phyloP scores from a whole-genome alignment of 2,329 filamentous ascomycete species.

The Cercospora zeina region DNA sequence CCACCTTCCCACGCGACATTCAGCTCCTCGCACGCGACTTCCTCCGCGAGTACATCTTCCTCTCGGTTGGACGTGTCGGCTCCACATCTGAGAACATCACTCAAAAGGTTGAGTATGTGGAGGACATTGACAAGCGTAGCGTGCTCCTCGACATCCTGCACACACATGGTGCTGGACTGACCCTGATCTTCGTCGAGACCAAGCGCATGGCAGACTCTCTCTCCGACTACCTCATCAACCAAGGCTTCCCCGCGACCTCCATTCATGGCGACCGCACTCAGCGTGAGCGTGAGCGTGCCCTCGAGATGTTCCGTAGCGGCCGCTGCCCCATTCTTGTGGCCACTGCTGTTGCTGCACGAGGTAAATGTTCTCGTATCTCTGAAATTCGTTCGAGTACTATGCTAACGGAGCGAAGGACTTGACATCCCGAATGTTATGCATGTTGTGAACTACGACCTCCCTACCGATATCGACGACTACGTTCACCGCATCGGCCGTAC shows the following conservation, averaged over 20 bases:
- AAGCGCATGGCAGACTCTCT: constrained; percentile 99
- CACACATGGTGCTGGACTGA: constrained; percentile 85
- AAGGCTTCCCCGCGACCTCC: constrained; percentile 95
- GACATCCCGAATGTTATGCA: constrained; percentile 97
- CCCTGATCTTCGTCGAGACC: constrained; percentile 97
- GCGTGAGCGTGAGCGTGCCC: constrained; percentile 94
- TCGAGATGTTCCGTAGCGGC: constrained; percentile 95
- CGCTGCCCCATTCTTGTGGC: constrained; percentile 96
- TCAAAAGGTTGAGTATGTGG: constrained; percentile 96
- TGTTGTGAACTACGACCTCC: constrained; percentile 99
- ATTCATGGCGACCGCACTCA: constrained; percentile 99
- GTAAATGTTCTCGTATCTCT: constrained; percentile 20
- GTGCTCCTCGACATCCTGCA: constrained; percentile 96
- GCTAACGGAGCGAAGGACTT: constrained; percentile 49
- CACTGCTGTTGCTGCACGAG: constrained; percentile 87
- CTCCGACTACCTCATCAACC: constrained; percentile 97
- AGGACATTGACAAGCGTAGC: constrained; percentile 96
- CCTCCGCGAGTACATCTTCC: constrained; percentile 98
- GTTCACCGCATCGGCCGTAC: constrained; percentile 99
- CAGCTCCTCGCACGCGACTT: constrained; percentile 99
- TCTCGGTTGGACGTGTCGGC: constrained; percentile 96
- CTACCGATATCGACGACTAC: constrained; percentile 97
- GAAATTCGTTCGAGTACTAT: neutral
- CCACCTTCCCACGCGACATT: constrained; percentile 97
- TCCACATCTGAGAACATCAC: constrained; percentile 99